A percentile compares a stretch with the other conserved stretches of the same genome.
Conservation (phyloP, 2,329 filamentous ascomycete species). For the Cadophora malorum region DNA sequence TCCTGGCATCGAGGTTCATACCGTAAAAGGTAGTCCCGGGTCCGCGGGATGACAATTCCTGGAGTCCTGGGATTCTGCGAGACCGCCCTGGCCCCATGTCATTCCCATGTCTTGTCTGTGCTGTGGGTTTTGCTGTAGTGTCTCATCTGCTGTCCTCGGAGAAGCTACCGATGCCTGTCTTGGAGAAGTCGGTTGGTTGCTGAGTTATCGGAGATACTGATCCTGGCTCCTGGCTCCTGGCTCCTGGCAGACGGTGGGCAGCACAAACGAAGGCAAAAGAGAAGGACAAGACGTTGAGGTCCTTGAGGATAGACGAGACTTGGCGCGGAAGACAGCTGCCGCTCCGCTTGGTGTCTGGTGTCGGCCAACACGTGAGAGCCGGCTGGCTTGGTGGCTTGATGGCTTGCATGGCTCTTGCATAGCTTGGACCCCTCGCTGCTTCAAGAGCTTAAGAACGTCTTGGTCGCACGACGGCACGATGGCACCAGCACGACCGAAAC, state of each 20-base stretch:
- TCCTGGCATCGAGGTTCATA: not conserved
- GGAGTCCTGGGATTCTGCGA: not conserved
- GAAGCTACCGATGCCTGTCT: not conserved
- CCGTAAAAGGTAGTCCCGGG: not conserved
- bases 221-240: not conserved
- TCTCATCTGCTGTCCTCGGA: not conserved
- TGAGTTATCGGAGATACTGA: not conserved
- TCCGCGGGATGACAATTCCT: conserved; percentile 6
- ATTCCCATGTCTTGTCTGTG: not conserved
- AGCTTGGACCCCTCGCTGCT: conserved; percentile 7
- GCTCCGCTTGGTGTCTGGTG: too few species aligned
- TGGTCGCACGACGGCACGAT: not conserved
- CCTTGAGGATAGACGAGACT: conserved; percentile 5
- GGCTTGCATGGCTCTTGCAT: conserved; percentile 7
- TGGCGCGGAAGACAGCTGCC: not conserved
- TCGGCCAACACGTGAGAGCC: conserved; percentile 2
- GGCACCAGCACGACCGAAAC: conserved; percentile 3
- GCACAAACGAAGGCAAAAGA: not conserved
- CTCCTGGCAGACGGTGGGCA: not conserved
- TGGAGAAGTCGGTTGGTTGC: not conserved
- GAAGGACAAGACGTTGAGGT: conserved; percentile 8
- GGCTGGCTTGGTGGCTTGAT: not conserved
- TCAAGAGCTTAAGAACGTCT: not conserved
- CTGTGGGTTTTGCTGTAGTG: not conserved
- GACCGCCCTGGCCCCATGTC: not conserved